Base-by-base conservation (phyloP, 345 rosid species). In the Salix dunnii region DNA sequence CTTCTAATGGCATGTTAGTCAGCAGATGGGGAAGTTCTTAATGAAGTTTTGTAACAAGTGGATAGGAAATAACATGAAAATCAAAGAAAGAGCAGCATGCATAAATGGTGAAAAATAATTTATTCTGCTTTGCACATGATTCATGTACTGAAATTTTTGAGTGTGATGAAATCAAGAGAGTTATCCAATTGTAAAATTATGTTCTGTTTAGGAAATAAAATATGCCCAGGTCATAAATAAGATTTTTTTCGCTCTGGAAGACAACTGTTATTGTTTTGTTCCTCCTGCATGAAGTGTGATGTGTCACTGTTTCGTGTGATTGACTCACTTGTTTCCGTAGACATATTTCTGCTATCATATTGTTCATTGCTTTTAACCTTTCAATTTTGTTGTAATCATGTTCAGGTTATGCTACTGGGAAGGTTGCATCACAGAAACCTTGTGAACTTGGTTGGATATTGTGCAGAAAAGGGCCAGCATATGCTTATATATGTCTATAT, bases 391-490 rank as follows among this genome's bases (percentile, higher is more conserved):
- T 40, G 68, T 70, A 6, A 65, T 23, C 49, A 71, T 73, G 74
- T 74, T 62, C 90, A 96, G 99, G 99, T 96, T 64, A 89, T 89
- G 94, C 79, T 96, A 65, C 78, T 96, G 84, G 99, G 98, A 82
- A 90, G 99, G 83, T 80, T 96, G 89, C 99, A 96, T 85, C 99
- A 96, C 76, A 87, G 98, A 61, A 96, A 94, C 83, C 87, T 96
- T 46, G 99, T 94, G 85, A 94, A 96, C 84, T 88, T 96, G 86
- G 86, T 94, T 10, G 99, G 99, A 55, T 96, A 92, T 79, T 96
- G 99, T 68, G 95, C 99, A 67, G 99, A 96, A 77, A 96, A 92
- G 86, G 91, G 98, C 42, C 92, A 88, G 77, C 92, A 94, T 76
- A 96, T 96, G 88, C 99, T 96, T 78, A 76, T 96, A 70, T 93